phyloP scores from a whole-genome alignment of 78 protist genomes.

The Planoprotostelium fungivorum region DNA sequence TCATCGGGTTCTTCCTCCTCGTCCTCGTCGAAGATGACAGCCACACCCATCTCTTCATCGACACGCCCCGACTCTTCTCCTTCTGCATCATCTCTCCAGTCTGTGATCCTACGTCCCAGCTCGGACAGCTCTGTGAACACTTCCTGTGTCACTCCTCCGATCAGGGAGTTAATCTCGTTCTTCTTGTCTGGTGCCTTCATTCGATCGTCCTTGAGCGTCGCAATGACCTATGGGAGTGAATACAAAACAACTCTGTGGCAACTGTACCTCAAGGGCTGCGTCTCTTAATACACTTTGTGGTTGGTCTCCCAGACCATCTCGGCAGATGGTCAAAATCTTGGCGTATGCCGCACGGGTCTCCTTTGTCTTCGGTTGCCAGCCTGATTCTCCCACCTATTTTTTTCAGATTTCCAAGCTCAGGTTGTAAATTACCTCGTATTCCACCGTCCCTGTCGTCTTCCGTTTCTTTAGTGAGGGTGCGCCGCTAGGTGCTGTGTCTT shows the following conservation, averaged over 20 bases:
- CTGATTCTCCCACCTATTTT: background rate
- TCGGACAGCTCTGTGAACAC: conserved; percentile 44
- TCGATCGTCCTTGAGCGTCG: conserved; percentile 69
- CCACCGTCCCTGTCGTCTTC: background rate
- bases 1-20: conserved; percentile 18
- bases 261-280: background rate
- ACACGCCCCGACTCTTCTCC: conserved; percentile 23
- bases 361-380: background rate
- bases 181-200: conserved; percentile 46
- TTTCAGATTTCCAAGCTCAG: background rate
- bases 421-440: background rate
- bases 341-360: background rate
- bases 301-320: background rate
- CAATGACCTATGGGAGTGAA: conserved; percentile 59
- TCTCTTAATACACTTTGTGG: background rate
- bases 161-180: conserved; percentile 21
- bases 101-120: conserved; percentile 67
- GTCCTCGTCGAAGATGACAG: conserved; percentile 74
- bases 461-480: background rate
- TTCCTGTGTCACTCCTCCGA: conserved; percentile 34
- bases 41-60: conserved; percentile 75
- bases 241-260: background rate
- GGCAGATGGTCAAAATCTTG: background rate
- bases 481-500: background rate
- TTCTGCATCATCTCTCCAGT: conserved; percentile 28